Evolutionary conservation across 2,329 filamentous ascomycete genomes (phyloP).

Genomic region (Blastomyces emzantsi): DNA sequence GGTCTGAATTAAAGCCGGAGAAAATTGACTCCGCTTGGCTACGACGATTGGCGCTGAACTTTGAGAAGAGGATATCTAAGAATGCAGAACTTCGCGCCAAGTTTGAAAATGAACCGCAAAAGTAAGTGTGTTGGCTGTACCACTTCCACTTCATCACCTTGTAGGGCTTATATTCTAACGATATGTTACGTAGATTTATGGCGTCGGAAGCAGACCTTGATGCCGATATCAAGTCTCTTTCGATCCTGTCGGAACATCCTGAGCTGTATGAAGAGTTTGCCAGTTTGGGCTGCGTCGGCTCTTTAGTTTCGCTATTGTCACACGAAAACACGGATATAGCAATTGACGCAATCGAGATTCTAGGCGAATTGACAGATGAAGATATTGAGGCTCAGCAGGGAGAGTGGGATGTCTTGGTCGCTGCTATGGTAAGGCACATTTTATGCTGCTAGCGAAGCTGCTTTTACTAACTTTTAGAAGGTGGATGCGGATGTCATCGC

Average conservation of each 20-base stretch:
- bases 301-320: constrained; percentile 70
- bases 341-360: constrained; percentile 79
- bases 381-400: constrained; percentile 73
- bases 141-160: not conserved
- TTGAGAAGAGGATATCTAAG: constrained; percentile 84
- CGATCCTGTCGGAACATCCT: constrained; percentile 77
- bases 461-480: constrained; percentile 20
- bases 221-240: constrained; percentile 74
- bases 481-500: constrained; percentile 37
- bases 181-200: constrained; percentile 49
- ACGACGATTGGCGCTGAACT: constrained; percentile 66
- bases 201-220: constrained; percentile 82
- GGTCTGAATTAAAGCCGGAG: constrained; percentile 42
- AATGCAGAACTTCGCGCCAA: constrained; percentile 85
- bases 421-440: constrained; percentile 41
- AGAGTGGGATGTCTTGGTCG: constrained; percentile 70
- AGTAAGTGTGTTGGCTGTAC: constrained; percentile 38
- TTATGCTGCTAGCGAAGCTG: not conserved
- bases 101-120: constrained; percentile 68
- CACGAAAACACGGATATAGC: constrained; percentile 98
- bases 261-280: constrained; percentile 75
- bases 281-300: constrained; percentile 60
- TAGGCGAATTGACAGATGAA: constrained; percentile 87
- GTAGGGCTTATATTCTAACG: constrained; percentile 16
- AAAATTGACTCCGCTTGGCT: constrained; percentile 81